phyloP scores from a whole-genome alignment of 1,139 yeast genomes.

The Candida sp. region DNA sequence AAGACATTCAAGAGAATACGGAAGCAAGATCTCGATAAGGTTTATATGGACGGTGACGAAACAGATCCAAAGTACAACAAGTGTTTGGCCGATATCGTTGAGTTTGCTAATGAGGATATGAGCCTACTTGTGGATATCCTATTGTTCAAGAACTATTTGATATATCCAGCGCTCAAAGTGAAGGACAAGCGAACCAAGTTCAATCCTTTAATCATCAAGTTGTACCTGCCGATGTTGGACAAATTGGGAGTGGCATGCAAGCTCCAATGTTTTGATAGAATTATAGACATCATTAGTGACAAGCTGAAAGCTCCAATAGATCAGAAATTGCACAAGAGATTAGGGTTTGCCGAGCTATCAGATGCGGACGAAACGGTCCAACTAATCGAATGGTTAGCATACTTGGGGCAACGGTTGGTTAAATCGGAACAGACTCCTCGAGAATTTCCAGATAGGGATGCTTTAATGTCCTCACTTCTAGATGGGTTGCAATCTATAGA shows the following conservation, averaged over 20 bases:
- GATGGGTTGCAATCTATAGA: not conserved
- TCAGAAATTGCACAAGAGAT: slow-evolving; percentile 7
- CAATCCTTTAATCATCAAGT: slow-evolving; percentile 29
- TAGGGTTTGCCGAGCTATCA: slow-evolving; percentile 5
- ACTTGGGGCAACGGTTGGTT: slow-evolving; percentile 1
- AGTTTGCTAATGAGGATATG: slow-evolving; percentile 7
- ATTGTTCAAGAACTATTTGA: slow-evolving; percentile 28
- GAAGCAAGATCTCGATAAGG: slow-evolving; percentile 44
- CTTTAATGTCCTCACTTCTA: not conserved
- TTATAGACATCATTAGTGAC: slow-evolving; percentile 2
- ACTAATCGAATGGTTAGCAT: slow-evolving; percentile 22
- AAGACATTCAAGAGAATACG: slow-evolving; percentile 44
- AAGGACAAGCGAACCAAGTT: slow-evolving; percentile 26
- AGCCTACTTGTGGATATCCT: slow-evolving; percentile 19
- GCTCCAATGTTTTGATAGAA: slow-evolving; percentile 15
- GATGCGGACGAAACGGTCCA: slow-evolving; percentile 16
- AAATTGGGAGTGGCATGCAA: slow-evolving; percentile 29
- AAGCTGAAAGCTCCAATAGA: slow-evolving; percentile 1
- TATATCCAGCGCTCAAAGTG: slow-evolving; percentile 28
- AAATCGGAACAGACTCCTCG: not conserved
- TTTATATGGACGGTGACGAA: slow-evolving; percentile 39
- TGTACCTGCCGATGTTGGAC: slow-evolving; percentile 37
- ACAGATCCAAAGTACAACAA: slow-evolving; percentile 27
- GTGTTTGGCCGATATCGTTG: slow-evolving; percentile 26
- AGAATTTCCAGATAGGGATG: not conserved